Percentiles rank a stretch among this genome's conserved stretches.
Evolutionary conservation across 768 basidiomycete species (phyloP).

Genomic region (Terana coerulea): DNA sequence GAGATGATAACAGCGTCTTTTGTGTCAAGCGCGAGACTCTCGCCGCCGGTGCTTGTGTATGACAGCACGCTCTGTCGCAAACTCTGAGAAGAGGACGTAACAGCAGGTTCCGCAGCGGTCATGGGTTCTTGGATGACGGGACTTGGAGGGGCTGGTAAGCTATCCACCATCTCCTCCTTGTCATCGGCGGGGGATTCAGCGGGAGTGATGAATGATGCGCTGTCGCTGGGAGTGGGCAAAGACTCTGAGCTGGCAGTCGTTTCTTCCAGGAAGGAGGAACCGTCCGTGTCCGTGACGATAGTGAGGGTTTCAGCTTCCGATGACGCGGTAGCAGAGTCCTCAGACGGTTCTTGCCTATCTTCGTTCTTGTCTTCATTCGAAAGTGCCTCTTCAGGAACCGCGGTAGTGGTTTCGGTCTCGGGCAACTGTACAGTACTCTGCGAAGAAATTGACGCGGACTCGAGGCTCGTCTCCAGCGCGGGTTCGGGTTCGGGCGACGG

Average conservation of each 20-base stretch:
- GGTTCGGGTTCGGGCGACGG: no score
- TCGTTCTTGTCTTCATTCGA: no score
- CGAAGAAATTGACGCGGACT: no score
- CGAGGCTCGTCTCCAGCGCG: no score
- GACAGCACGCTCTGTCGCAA: neutral
- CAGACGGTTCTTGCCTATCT: no score
- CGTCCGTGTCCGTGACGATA: neutral
- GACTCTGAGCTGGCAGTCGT: slow-evolving; percentile 11
- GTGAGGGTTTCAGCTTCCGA: neutral
- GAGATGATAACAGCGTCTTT: slow-evolving; percentile 17
- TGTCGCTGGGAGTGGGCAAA: slow-evolving; percentile 10
- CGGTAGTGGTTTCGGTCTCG: no score
- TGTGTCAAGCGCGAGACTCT: slow-evolving; percentile 10
- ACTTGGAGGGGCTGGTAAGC: no score
- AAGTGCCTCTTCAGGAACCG: no score
- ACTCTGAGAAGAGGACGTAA: neutral
- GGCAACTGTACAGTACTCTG: no score
- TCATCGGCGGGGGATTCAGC: neutral
- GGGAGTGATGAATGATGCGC: slow-evolving; percentile 7
- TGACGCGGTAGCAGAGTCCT: neutral
- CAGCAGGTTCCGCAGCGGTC: neutral
- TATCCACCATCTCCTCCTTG: neutral
- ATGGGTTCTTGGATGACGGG: neutral
- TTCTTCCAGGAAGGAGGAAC: slow-evolving; percentile 2
- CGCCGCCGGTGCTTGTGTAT: neutral